A percentile compares a stretch with the other conserved stretches of the same genome.
Evolutionary conservation across 2,329 filamentous ascomycete species (phyloP).

Genomic region (Claviceps digitariae): DNA sequence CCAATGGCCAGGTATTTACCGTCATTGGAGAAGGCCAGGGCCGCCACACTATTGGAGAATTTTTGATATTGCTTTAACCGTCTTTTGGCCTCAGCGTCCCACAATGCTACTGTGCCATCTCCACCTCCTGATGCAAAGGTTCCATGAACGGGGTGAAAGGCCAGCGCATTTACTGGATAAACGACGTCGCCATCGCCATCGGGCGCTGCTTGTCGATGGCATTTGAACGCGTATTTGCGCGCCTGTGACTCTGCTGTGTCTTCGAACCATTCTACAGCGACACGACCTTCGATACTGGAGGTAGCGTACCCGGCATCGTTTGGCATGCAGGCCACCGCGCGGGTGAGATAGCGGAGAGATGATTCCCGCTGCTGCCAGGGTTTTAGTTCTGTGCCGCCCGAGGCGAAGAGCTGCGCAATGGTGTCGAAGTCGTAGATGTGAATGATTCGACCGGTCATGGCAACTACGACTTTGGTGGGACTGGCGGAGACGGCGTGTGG

Average conservation of each 20-base stretch:
- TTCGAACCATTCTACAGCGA: slow-evolving; percentile 97
- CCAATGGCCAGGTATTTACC: slow-evolving; percentile 69
- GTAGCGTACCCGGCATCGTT: slow-evolving; percentile 90
- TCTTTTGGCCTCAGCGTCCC: slow-evolving; percentile 84
- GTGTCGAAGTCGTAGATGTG: slow-evolving; percentile 82
- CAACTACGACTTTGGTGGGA: slow-evolving; percentile 73
- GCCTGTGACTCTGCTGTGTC: slow-evolving; percentile 75
- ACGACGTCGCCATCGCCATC: slow-evolving; percentile 62
- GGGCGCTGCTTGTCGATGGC: slow-evolving; percentile 64
- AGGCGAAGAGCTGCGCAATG: slow-evolving; percentile 41
- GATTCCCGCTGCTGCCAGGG: slow-evolving; percentile 93
- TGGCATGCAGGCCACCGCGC: slow-evolving; percentile 90
- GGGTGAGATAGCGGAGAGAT: slow-evolving; percentile 89
- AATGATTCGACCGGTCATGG: slow-evolving; percentile 87
- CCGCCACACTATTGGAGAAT: slow-evolving; percentile 65
- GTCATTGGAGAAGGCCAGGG: slow-evolving; percentile 62
- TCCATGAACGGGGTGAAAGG: slow-evolving; percentile 71
- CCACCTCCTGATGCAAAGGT: slow-evolving; percentile 85
- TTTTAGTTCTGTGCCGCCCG: slow-evolving; percentile 37
- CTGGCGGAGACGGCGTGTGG: slow-evolving; percentile 76
- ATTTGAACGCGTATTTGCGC: slow-evolving; percentile 97
- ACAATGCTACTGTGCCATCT: slow-evolving; percentile 81
- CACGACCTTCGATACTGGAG: slow-evolving; percentile 83
- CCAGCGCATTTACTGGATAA: slow-evolving; percentile 80
- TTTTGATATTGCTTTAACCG: slow-evolving; percentile 82